These are phyloP conservation scores for Rhizophagus clarus DNA, from an alignment of 192 early-diverging fungal species.

Conservation along the genomic window DNA sequence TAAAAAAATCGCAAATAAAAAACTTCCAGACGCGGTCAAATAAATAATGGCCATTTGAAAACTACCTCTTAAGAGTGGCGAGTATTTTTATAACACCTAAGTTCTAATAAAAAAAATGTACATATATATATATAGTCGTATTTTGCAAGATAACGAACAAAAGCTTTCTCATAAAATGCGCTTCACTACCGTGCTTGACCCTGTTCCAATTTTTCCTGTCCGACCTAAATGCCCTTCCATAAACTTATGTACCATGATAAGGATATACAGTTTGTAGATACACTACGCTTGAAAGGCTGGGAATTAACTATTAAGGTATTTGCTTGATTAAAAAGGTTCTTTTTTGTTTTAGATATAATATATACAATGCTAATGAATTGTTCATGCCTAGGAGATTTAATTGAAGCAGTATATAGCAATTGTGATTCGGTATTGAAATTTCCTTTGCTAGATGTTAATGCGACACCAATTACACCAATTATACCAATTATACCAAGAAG, in stretches of 20 bases:
- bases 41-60: too few species aligned
- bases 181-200: neutral
- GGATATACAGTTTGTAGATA: neutral
- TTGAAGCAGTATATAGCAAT: neutral
- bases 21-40: too few species aligned
- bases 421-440: neutral
- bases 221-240: neutral
- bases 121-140: too few species aligned
- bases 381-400: neutral
- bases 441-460: too few species aligned
- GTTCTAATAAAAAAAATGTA: too few species aligned
- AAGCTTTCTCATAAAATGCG: slow-evolving; percentile 1
- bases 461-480: too few species aligned
- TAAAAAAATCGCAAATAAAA: too few species aligned
- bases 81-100: too few species aligned
- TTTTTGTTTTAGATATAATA: neutral
- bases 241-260: slow-evolving; percentile 8
- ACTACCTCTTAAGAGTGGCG: too few species aligned
- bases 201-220: slow-evolving; percentile 3
- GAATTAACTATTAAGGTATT: neutral
- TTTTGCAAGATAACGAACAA: too few species aligned
- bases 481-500: neutral
- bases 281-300: slow-evolving; percentile 3
- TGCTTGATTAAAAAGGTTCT: neutral
- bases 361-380: neutral